These are phyloP conservation scores for Misopates orontium DNA, from an alignment of 257 asterid species.

Conservation along the genomic window DNA sequence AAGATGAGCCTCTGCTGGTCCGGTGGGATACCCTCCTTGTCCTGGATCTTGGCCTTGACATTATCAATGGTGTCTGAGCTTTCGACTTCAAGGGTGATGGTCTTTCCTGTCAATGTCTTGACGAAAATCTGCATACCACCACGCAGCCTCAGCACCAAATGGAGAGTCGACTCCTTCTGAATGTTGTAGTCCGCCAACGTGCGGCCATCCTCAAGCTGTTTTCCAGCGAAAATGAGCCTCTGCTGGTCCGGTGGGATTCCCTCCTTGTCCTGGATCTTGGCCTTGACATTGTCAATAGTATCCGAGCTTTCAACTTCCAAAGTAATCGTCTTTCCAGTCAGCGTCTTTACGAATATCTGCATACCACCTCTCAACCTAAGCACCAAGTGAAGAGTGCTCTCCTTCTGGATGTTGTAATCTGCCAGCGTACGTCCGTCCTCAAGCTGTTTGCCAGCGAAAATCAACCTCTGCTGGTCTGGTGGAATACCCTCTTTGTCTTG, in stretches of 20 bases:
- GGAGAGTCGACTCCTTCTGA: conserved; percentile 39
- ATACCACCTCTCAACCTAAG: conserved; percentile 50
- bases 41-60: conserved; percentile 60
- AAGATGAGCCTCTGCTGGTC: conserved; percentile 40
- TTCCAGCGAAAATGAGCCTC: conserved; percentile 37
- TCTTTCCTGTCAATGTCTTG: conserved; percentile 35
- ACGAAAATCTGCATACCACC: conserved; percentile 44
- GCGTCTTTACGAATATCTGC: conserved; percentile 62
- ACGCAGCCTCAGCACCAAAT: conserved; percentile 32
- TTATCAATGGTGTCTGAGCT: conserved; percentile 62
- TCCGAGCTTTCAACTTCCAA: conserved; percentile 45
- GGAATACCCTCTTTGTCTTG: conserved; percentile 41
- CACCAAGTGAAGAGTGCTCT: conserved; percentile 50
- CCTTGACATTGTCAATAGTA: conserved; percentile 47
- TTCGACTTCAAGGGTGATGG: conserved; percentile 44
- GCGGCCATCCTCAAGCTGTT: conserved; percentile 41
- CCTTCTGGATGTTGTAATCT: conserved; percentile 54
- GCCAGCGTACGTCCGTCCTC: conserved; percentile 55
- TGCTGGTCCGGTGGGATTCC: conserved; percentile 41
- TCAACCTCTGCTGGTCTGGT: conserved; percentile 43
- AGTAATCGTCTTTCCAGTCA: conserved; percentile 53
- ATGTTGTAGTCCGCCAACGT: conserved; percentile 42
- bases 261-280: conserved; percentile 43
- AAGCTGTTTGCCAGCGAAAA: conserved; percentile 49
- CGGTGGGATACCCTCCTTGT: conserved; percentile 41